Base-by-base conservation (phyloP, 2,329 filamentous ascomycete genomes). In the Cladophialophora chaetospira region DNA sequence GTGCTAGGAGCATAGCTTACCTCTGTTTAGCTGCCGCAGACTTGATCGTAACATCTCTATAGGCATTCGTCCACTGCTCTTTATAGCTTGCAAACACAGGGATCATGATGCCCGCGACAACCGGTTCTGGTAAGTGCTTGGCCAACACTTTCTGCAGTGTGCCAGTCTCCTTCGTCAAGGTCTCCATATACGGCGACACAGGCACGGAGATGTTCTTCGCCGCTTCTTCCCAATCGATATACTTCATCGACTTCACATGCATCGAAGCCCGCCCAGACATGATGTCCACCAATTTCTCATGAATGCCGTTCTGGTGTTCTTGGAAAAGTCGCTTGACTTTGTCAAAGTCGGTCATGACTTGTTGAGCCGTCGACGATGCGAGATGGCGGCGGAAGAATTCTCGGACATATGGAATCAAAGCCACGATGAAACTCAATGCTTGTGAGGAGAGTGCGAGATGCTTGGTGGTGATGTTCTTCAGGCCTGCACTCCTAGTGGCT, bases 391-490 rank as follows among this genome's bases (percentile, higher is more conserved):
- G 87, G 19, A 95, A 85, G 65, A 95, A 96, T 73, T 97, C 94
- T 42, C 93, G 86, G 25, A 97, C 82, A 69, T 97, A 92, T 0
- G 94, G 93, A 3, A 96, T 87, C 1, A 97, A 78, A 0, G 90
- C 86, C 21, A 92, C 88, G 43, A 96, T 85, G 70, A 99, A 97
- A 42, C 88, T 88, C 17, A 97, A 75, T 0, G 92, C 89, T 71
- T 97, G 93, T 0, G 89, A 92, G 2, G 94, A 92, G 15, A 97
- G 84, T 0, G 94, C 92, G 1, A 99, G 82, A 73, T 99, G 93
- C 67, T 94, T 94, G 0, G 94, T 96, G 0, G 90, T 96, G 70
- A 99, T 99, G 68, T 97, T 97, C 71, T 91, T 96, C 17, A 99
- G 78, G 0, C 93, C 93, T 1, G 92, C 94, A 21, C 88, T 91